Evolutionary conservation across 805 yeast genomes (phyloP).

Genomic region (Candida nitratophila): DNA sequence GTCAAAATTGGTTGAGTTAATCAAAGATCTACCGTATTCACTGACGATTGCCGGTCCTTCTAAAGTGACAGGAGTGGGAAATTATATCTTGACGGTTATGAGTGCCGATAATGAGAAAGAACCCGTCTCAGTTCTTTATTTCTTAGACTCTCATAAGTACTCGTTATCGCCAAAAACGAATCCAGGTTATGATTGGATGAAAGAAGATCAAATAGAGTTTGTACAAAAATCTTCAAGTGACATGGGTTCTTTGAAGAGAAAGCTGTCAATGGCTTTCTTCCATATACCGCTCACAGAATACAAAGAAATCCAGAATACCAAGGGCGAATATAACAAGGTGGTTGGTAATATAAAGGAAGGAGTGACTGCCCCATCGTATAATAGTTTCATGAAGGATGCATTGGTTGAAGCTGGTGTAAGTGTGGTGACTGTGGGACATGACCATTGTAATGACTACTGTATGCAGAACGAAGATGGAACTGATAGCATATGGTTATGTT

Average conservation of each 20-base stretch:
- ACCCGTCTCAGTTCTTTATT: conserved; percentile 55
- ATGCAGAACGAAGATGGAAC: conserved; percentile 37
- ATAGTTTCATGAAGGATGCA: conserved; percentile 57
- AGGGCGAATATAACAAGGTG: conserved; percentile 18
- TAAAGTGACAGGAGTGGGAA: conserved; percentile 76
- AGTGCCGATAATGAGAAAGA: conserved; percentile 26
- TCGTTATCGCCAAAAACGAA: conserved; percentile 53
- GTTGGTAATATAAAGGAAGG: conserved; percentile 68
- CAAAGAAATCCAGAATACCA: conserved; percentile 33
- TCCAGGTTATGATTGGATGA: conserved; percentile 85
- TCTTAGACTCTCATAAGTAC: conserved; percentile 80
- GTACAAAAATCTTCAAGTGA: conserved; percentile 28
- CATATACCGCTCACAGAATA: conserved; percentile 93
- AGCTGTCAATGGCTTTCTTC: conserved; percentile 79
- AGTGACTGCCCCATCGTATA: conserved; percentile 68
- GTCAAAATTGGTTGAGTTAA: conserved; percentile 50
- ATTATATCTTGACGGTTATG: conserved; percentile 53
- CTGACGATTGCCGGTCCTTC: conserved; percentile 56
- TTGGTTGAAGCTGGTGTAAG: conserved; percentile 63
- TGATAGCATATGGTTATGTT: conserved; percentile 63
- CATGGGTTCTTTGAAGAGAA: conserved; percentile 20
- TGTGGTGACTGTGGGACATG: conserved; percentile 84
- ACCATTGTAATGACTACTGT: conserved; percentile 93
- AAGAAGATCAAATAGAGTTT: conserved; percentile 59
- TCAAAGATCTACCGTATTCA: conserved; percentile 59